Evolutionary conservation across 129 eudicot genomes (phyloP).

Genomic region (Silybum marianum): DNA sequence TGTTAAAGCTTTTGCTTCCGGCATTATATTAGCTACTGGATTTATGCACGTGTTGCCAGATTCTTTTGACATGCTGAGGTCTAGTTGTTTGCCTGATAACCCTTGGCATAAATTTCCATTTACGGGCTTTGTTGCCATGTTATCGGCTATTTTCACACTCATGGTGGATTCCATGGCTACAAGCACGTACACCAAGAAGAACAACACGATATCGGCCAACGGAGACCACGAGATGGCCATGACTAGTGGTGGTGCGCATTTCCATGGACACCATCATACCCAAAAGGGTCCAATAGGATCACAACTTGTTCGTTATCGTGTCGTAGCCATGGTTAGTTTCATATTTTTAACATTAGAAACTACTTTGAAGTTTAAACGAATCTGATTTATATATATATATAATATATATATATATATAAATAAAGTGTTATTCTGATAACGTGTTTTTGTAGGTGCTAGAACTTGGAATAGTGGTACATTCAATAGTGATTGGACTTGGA

Average conservation of each 20-base stretch:
- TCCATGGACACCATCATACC: slow-evolving; percentile 51
- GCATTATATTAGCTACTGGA: slow-evolving; percentile 66
- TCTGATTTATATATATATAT: background rate
- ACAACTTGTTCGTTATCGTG: slow-evolving; percentile 66
- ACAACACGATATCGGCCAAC: slow-evolving; percentile 9
- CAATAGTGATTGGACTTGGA: slow-evolving; percentile 63
- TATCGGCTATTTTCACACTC: slow-evolving; percentile 62
- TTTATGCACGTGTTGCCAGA: slow-evolving; percentile 77
- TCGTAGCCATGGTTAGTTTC: slow-evolving; percentile 55
- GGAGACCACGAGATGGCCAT: slow-evolving; percentile 46
- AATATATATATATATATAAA: too few species aligned
- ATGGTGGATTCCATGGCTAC: slow-evolving; percentile 79
- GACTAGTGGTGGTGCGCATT: slow-evolving; percentile 23
- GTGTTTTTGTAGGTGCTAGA: slow-evolving; percentile 49
- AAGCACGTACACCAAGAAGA: slow-evolving; percentile 41
- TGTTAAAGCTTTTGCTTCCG: slow-evolving; percentile 66
- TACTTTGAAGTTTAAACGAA: background rate
- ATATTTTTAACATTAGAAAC: background rate
- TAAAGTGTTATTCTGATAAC: background rate
- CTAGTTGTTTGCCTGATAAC: slow-evolving; percentile 41
- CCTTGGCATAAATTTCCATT: slow-evolving; percentile 75
- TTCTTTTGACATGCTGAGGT: slow-evolving; percentile 62
- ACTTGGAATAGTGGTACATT: slow-evolving; percentile 72
- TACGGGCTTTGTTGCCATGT: slow-evolving; percentile 64
- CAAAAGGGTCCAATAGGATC: slow-evolving; percentile 34